Evolutionary conservation across 1,284 basidiomycete genomes (phyloP), one percentile per base, ranked within the genome.

Genomic region (Calocybe gambosa): DNA sequence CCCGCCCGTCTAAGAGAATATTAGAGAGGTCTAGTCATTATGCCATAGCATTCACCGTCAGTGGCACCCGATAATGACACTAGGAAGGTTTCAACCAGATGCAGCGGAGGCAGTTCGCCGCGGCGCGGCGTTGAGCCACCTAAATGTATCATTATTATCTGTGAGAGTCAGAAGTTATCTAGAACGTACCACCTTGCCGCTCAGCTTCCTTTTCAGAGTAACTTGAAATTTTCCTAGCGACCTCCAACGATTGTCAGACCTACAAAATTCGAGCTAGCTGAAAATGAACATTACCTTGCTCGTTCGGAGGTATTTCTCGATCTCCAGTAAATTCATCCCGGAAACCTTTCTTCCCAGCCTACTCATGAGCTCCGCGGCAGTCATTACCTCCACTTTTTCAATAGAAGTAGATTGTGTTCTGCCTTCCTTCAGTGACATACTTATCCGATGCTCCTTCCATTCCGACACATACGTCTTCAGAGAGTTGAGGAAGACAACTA

Each of bases 51-150:
- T 81, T 69, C 47, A 83, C 96, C 93, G 55, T 90, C 85, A 53
- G 82, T 85, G 0, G 86, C 77, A 52, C 89, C 83, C 0, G 85
- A 85, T 18, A 99, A 70, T 0, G 90, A 84, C 1, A 91, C 62
- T 55, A 99, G 77, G 58, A 98, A 92, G 18, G 82, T 71, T 64
- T 98, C 92, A 16, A 98, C 83, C 0, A 75, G 67, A 60, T 93
- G 89, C 50, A 99, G 72, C 1, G 92, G 85, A 0, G 91, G 84
- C n/a, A 89, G 78, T 5, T 66, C 58, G 18, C 65, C 73, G 46
- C 53, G 62, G 33, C 65, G 59, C 47, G 60, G 58, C 43, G 62
- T 56, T 40, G 59, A 46, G 53, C 60, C 45, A 56, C 62, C 50
- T 61, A n/a, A 3, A 9, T 4, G 18, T 1, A 54, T 13, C 51